Evolutionary conservation across 2,329 filamentous ascomycete species (phyloP).

Genomic region (Beauveria caledonica): DNA sequence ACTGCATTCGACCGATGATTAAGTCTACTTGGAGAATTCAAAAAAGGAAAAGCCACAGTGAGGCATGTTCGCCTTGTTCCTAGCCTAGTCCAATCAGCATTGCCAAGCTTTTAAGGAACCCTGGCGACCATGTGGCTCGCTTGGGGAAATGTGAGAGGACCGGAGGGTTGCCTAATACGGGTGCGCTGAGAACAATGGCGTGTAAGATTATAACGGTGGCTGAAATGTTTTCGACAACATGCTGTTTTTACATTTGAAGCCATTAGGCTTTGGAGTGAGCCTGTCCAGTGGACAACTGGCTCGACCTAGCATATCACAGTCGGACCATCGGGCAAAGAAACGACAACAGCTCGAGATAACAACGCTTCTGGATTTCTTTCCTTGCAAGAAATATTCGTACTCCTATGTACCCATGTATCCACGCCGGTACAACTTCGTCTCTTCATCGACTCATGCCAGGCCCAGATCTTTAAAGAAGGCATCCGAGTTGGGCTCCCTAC

Average conservation of each 20-base stretch:
- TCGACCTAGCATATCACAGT: not conserved
- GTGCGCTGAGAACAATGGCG: not conserved
- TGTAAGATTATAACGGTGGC: not conserved
- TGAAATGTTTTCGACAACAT: too few species aligned
- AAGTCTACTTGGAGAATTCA: too few species aligned
- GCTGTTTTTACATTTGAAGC: not conserved
- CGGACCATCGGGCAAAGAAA: too few species aligned
- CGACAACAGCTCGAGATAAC: not conserved
- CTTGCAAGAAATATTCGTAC: not conserved
- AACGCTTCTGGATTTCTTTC: not conserved
- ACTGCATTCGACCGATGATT: not conserved
- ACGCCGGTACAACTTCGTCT: not conserved
- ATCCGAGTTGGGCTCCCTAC: slow-evolving; percentile 66
- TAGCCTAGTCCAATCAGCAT: too few species aligned
- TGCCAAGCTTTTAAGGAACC: too few species aligned
- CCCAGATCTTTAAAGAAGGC: slow-evolving; percentile 76
- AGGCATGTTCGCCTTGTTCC: too few species aligned
- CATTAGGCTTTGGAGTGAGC: too few species aligned
- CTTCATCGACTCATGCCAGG: slow-evolving; percentile 12
- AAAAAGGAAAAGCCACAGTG: too few species aligned
- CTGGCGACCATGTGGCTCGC: not conserved
- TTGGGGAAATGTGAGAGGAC: not conserved
- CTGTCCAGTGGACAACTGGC: too few species aligned
- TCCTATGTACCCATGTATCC: not conserved
- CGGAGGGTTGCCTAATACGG: not conserved